phyloP scores from a whole-genome alignment of 768 basidiomycete genomes.

The Leccinellum albellum region DNA sequence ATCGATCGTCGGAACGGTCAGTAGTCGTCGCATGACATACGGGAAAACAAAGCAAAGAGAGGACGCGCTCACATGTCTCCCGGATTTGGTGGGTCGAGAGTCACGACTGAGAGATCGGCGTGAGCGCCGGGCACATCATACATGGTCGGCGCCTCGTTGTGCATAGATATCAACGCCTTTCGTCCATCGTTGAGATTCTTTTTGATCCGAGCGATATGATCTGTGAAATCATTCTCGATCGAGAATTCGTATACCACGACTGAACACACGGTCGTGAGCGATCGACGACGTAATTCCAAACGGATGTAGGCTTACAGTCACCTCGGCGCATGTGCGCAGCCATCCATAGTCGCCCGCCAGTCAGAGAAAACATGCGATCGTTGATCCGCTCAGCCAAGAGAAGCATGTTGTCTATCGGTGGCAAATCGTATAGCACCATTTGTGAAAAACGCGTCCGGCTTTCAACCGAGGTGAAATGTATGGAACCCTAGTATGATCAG shows the following conservation, averaged over 20 bases:
- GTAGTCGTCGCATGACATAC: background rate
- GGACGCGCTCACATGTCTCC: constrained; percentile 18
- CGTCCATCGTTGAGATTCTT: constrained; percentile 19
- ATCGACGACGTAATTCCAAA: background rate
- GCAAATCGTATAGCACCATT: constrained; percentile 32
- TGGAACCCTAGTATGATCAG: constrained; percentile 22
- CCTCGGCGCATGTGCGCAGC: constrained; percentile 44
- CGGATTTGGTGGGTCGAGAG: constrained; percentile 22
- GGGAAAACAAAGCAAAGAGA: background rate
- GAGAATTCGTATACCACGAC: constrained; percentile 32
- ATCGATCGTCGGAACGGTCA: background rate
- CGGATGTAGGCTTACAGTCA: constrained; percentile 32
- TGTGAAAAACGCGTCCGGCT: constrained; percentile 27
- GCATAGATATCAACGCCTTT: constrained; percentile 16
- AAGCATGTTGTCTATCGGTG: constrained; percentile 21
- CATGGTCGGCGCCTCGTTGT: constrained; percentile 9
- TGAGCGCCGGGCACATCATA: constrained; percentile 23
- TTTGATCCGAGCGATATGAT: constrained; percentile 35
- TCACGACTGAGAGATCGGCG: constrained; percentile 19
- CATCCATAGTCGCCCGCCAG: constrained; percentile 38
- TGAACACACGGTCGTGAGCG: background rate
- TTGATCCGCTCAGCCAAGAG: constrained; percentile 30
- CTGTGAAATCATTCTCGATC: constrained; percentile 31
- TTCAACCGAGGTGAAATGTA: constrained; percentile 32
- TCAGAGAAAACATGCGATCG: constrained; percentile 29